Evolutionary conservation across 306 rosid genomes (phyloP).

Genomic region (Crotalaria pallida): DNA sequence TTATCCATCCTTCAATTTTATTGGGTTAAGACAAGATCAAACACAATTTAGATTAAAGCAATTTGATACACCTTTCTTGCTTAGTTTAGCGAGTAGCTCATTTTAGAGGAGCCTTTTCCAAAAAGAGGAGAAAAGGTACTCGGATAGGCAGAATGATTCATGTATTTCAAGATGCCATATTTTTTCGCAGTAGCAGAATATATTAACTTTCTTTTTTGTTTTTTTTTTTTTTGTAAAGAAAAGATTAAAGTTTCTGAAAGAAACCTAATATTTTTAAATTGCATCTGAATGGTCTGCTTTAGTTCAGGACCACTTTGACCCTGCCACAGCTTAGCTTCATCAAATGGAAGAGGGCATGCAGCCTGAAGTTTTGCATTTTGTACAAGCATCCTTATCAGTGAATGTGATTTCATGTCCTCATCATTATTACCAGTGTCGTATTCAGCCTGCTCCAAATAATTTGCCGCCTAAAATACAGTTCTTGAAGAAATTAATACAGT

Average conservation of each 20-base stretch:
- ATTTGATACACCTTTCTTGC: too few relatives aligned
- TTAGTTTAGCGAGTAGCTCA: too few relatives aligned
- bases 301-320: constrained; percentile 67
- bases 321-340: constrained; percentile 71
- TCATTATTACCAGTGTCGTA: constrained; percentile 47
- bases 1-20: too few relatives aligned
- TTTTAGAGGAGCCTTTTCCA: too few relatives aligned
- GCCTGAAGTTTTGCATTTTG: constrained; percentile 49
- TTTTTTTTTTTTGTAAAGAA: too few relatives aligned
- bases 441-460: constrained; percentile 60
- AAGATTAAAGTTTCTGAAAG: not conserved
- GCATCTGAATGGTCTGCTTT: constrained; percentile 56
- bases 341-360: constrained; percentile 69
- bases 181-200: not conserved
- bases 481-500: not conserved
- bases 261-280: constrained; percentile 65
- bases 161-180: not conserved
- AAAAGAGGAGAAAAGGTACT: not conserved
- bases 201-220: not conserved
- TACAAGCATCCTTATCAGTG: constrained; percentile 59
- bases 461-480: constrained; percentile 42
- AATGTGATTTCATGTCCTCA: constrained; percentile 78
- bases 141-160: not conserved
- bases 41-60: too few relatives aligned
- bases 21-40: too few relatives aligned